Percentiles rank a stretch among this genome's conserved stretches.
Evolutionary conservation across 75 land plant species (phyloP).

Genomic region (Larix kaempferi): DNA sequence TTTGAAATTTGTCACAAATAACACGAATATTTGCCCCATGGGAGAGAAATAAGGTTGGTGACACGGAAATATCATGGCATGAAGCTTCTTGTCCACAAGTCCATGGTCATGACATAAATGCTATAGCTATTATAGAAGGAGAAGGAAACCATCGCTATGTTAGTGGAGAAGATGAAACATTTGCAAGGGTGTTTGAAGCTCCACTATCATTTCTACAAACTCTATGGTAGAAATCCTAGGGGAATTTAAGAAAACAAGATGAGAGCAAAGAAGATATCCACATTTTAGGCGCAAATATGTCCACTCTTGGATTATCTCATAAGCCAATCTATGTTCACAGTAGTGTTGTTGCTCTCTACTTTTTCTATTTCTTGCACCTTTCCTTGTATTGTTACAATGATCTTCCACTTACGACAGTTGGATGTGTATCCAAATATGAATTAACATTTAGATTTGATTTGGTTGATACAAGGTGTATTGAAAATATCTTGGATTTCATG

Average conservation of each 20-base stretch:
- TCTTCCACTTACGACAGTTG: background rate
- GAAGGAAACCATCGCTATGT: slow-evolving; percentile 90
- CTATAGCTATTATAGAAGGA: slow-evolving; percentile 63
- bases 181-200: slow-evolving; percentile 97
- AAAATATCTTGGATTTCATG: background rate
- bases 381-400: background rate
- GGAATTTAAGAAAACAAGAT: slow-evolving; percentile 16
- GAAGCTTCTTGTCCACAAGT: slow-evolving; percentile 98
- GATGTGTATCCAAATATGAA: background rate
- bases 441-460: background rate
- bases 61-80: slow-evolving; percentile 58
- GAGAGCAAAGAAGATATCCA: slow-evolving; percentile 55
- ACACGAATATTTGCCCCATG: slow-evolving; percentile 85
- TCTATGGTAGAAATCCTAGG: slow-evolving; percentile 32
- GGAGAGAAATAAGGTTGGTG: slow-evolving; percentile 24
- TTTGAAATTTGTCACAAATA: slow-evolving; percentile 48
- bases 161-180: slow-evolving; percentile 98
- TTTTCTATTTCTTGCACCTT: background rate
- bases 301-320: slow-evolving; percentile 96
- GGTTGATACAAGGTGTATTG: background rate
- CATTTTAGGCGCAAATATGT: slow-evolving; percentile 96
- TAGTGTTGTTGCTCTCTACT: slow-evolving; percentile 14
- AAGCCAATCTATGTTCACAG: slow-evolving; percentile 86
- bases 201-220: slow-evolving; percentile 90
- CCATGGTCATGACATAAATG: slow-evolving; percentile 98